These are phyloP conservation scores for Candida endomychidarum DNA, from an alignment of 805 yeast genomes.

Conservation along the genomic window DNA sequence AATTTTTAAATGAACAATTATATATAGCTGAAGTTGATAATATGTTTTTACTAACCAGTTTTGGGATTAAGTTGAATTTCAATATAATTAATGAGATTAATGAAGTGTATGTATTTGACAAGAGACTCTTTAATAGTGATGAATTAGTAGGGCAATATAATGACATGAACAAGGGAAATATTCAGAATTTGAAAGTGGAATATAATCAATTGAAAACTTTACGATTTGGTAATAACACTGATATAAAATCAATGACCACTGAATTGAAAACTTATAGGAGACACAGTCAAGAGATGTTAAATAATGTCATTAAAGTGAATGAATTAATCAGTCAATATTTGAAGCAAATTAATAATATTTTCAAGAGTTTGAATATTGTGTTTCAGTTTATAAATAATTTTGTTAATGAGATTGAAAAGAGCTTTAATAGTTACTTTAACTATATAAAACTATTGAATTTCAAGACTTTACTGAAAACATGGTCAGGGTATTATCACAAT, in stretches of 20 bases:
- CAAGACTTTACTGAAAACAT: constrained; percentile 40
- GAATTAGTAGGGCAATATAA: constrained; percentile 13
- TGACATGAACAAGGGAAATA: constrained; percentile 13
- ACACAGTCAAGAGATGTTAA: constrained; percentile 50
- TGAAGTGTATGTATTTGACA: constrained; percentile 64
- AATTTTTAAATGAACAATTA: constrained; percentile 28
- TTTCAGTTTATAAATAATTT: constrained; percentile 51
- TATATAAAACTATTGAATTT: constrained; percentile 37
- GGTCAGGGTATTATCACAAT: constrained; percentile 34
- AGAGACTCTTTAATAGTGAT: constrained; percentile 47
- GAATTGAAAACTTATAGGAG: constrained; percentile 47
- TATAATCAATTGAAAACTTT: constrained; percentile 8
- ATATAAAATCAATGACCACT: constrained; percentile 25
- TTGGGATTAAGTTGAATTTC: constrained; percentile 60
- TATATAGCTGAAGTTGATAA: constrained; percentile 26
- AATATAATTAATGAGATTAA: constrained; percentile 50
- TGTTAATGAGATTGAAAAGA: constrained; percentile 49
- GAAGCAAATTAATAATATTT: constrained; percentile 38
- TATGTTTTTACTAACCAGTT: constrained; percentile 59
- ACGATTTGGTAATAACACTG: neutral
- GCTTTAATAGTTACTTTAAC: constrained; percentile 39
- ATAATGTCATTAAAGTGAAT: constrained; percentile 25
- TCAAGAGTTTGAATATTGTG: constrained; percentile 47
- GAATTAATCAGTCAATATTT: constrained; percentile 26
- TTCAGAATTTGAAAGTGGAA: constrained; percentile 11